Percentiles rank a stretch among this genome's conserved stretches.
Evolutionary conservation across 106 monocot species (phyloP).

Genomic region (Dioscorea dumetorum): DNA sequence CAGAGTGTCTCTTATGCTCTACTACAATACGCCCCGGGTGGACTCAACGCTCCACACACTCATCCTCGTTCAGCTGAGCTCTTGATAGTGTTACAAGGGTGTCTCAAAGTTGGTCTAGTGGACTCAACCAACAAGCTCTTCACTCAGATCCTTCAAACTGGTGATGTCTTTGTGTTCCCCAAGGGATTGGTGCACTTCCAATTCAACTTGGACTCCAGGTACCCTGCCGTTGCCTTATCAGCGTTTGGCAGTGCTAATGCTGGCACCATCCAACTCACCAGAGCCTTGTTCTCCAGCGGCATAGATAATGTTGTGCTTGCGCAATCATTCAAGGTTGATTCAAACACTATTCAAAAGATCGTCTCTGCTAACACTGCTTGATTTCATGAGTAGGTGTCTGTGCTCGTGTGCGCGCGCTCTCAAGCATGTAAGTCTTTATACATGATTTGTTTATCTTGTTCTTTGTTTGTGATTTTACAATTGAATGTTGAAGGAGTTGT

Average conservation of each 20-base stretch:
- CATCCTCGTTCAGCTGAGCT: constrained; percentile 20
- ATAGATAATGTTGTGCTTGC: constrained; percentile 5
- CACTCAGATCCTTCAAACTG: background rate
- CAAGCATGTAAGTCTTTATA: too few relatives aligned
- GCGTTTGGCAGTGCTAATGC: constrained; percentile 16
- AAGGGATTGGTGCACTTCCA: constrained; percentile 11
- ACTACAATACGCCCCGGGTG: constrained; percentile 1
- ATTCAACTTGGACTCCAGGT: background rate
- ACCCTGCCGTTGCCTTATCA: constrained; percentile 3
- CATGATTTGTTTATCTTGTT: too few relatives aligned
- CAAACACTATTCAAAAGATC: constrained; percentile 5
- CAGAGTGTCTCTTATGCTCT: constrained; percentile 7
- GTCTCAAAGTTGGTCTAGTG: background rate
- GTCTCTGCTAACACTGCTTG: background rate
- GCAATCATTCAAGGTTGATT: constrained; percentile 12
- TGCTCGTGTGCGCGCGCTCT: too few relatives aligned
- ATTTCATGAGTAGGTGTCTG: too few relatives aligned
- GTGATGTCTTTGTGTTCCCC: constrained; percentile 7
- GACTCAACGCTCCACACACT: constrained; percentile 12
- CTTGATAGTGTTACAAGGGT: background rate
- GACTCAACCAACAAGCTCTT: background rate
- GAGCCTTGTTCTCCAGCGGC: constrained; percentile 4
- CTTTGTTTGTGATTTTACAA: too few relatives aligned
- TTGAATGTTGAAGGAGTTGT: too few relatives aligned
- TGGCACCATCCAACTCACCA: background rate